Base-by-base conservation (phyloP, 2,329 filamentous ascomycete species). In the Colletotrichum costaricense region DNA sequence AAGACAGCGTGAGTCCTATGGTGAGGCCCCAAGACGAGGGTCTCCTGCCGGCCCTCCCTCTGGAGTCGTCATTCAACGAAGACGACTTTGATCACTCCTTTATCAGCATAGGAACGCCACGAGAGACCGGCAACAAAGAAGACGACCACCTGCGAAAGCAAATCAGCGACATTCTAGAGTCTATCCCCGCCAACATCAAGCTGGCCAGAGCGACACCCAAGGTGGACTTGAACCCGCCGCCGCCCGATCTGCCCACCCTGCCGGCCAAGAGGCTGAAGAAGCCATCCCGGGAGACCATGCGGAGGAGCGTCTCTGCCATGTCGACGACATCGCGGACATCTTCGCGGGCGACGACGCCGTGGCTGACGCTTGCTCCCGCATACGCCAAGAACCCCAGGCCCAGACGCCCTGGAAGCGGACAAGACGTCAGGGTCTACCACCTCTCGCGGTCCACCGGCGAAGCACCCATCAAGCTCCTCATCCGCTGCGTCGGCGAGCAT, bases 381-480 rank as follows among this genome's bases (percentile, higher is more conserved):
- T 82, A 82, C 69, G 80, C 82, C 24, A 88, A 89, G 77, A 86
- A 83, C 26, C 78, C 84, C 3, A 87, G 89, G 9, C 83, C 86
- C 0, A 85, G 88, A 30, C 84, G 85, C 33, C 83, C 83, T 67
- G 84, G 84, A 58, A 87, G 88, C 64, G 89, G 92, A 69, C 89
- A 92, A 63, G 95, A 96, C 73, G 96, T 98, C 79, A 95, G 95
- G 81, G 88, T 98, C 2, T 99, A 98, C 78, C 95, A 98, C 82
- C 89, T 99, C 49, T 95, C 94, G 16, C 91, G 95, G 60, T 92
- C 93, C 22, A 95, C 93, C 46, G 94, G 94, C 69, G 93, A 97
- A 76, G 91, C 94, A 14, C 97, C 97, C 0, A 95, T 98, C 80
- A 98, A 98, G 83, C 90, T 99, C 5, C 97, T 97, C 79, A 95